Evolutionary conservation across 371 early-diverging fungal genomes (phyloP).

Genomic region (Saksenaea vasiformis): DNA sequence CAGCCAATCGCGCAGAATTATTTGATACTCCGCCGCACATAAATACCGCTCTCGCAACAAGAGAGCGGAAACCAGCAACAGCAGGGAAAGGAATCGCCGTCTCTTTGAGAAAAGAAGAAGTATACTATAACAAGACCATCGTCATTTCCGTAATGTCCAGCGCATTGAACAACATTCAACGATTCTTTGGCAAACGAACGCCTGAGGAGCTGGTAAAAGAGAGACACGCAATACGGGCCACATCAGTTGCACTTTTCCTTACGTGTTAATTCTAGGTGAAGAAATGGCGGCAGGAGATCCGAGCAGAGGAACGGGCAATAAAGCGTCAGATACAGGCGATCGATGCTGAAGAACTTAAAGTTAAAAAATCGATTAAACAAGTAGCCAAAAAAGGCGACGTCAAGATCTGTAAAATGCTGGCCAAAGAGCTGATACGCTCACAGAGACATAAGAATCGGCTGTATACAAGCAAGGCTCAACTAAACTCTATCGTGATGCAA

Average conservation of each 20-base stretch:
- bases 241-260: neutral
- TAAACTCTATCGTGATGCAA: conserved; percentile 90
- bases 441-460: conserved; percentile 81
- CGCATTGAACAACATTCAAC: conserved; percentile 45
- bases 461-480: conserved; percentile 88
- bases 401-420: conserved; percentile 76
- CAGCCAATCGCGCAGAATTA: too few species aligned
- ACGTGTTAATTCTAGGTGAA: conserved; percentile 58
- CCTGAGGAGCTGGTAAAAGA: conserved; percentile 62
- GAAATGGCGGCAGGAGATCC: conserved; percentile 89
- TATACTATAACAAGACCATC: too few species aligned
- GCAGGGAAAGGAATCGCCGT: too few species aligned
- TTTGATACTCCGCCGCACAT: too few species aligned
- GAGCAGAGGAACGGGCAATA: conserved; percentile 85
- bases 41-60: too few species aligned
- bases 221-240: neutral
- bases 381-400: conserved; percentile 88
- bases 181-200: conserved; percentile 66
- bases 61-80: too few species aligned
- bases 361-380: conserved; percentile 76
- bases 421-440: conserved; percentile 84
- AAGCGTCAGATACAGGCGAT: conserved; percentile 84
- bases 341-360: conserved; percentile 82
- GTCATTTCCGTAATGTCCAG: conserved; percentile 26
- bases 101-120: neutral